phyloP scores from a whole-genome alignment of 257 asterid species.

The Solanum gracilifrons region DNA sequence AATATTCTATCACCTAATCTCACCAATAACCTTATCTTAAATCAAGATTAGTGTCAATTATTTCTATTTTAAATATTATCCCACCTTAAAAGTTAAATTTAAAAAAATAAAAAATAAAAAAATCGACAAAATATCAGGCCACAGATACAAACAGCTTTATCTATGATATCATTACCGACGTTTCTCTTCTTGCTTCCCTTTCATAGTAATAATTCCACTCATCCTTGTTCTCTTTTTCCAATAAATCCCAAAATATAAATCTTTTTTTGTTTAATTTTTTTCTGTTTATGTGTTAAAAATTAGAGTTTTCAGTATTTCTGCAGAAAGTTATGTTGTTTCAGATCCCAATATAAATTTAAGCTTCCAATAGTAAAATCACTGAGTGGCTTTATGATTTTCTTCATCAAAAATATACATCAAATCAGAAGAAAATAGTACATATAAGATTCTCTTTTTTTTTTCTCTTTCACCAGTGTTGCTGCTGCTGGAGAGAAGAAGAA shows the following conservation, averaged over 20 bases:
- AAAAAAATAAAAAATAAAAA: background rate
- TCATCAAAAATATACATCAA: background rate
- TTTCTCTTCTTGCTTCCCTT: constrained; percentile 14
- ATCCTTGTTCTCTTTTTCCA: constrained; percentile 15
- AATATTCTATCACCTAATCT: constrained; percentile 10
- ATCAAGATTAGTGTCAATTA: background rate
- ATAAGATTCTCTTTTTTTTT: constrained; percentile 4
- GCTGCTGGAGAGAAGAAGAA: background rate
- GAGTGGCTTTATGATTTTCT: background rate
- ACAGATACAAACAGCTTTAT: constrained; percentile 24
- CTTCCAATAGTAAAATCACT: constrained; percentile 14
- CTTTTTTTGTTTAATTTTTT: constrained; percentile 9
- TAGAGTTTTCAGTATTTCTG: constrained; percentile 27
- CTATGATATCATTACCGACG: background rate
- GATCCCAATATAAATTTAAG: constrained; percentile 37
- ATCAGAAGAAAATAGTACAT: background rate
- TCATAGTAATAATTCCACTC: constrained; percentile 31
- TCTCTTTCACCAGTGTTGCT: background rate
- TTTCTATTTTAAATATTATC: background rate
- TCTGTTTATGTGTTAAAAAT: constrained; percentile 29
- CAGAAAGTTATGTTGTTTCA: constrained; percentile 57
- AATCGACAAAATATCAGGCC: background rate
- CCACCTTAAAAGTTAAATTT: background rate
- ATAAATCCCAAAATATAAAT: constrained; percentile 1
- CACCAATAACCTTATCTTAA: constrained; percentile 7